Evolutionary conservation across 1,284 basidiomycete species (phyloP).

Genomic region (Leccinum subfulvum): DNA sequence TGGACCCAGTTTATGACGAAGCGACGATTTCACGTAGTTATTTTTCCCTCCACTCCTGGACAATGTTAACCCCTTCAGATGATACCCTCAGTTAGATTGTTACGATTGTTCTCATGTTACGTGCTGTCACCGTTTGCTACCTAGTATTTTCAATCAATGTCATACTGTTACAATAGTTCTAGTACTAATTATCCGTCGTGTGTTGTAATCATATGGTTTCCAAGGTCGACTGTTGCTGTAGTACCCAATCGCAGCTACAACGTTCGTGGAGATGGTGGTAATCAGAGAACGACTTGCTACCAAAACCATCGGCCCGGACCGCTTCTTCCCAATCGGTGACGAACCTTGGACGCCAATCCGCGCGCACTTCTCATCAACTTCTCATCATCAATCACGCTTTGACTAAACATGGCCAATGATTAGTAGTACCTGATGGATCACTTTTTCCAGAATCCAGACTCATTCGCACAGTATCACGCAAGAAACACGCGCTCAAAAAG

Average conservation of each 20-base stretch:
- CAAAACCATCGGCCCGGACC: conserved; percentile 4
- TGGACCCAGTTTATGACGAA: conserved; percentile 7
- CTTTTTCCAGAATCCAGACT: no score
- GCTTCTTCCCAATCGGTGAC: conserved; percentile 11
- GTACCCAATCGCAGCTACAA: neutral
- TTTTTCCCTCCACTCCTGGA: conserved; percentile 9
- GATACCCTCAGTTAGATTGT: conserved; percentile 5
- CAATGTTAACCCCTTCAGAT: conserved; percentile 8
- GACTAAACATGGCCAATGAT: no score
- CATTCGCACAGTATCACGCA: no score
- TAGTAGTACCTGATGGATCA: no score
- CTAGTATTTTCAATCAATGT: conserved; percentile 6
- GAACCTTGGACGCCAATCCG: neutral
- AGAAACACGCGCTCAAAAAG: no score
- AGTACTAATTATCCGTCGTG: neutral
- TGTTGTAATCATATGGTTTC: conserved; percentile 13
- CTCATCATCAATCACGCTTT: neutral
- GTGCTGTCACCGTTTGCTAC: conserved; percentile 3
- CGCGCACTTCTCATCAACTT: neutral
- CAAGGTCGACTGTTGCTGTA: neutral
- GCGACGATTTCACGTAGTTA: conserved; percentile 3
- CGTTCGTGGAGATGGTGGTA: neutral
- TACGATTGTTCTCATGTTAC: neutral
- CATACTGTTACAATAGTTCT: conserved; percentile 15
- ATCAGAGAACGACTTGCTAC: neutral